Conservation (phyloP, 768 basidiomycete species). For the Amanita molliuscula region DNA sequence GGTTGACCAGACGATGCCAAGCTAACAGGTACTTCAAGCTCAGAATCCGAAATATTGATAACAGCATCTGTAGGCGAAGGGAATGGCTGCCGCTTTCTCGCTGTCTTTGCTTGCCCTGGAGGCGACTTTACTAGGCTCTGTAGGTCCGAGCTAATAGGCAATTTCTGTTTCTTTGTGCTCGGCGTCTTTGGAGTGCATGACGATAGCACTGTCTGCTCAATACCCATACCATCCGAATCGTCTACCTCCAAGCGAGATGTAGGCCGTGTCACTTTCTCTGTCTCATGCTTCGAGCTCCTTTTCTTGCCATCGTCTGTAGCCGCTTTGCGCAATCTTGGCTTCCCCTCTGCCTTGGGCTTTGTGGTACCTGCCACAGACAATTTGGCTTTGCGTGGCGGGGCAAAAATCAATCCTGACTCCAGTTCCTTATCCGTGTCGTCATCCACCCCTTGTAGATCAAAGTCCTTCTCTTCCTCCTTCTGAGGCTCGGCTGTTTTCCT, state of each 20-base stretch:
- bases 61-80: conserved; percentile 1
- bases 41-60: conserved; percentile 19
- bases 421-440: conserved; percentile 65
- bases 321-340: conserved; percentile 30
- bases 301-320: conserved; percentile 22
- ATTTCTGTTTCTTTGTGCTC: background rate
- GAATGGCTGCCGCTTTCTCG: background rate
- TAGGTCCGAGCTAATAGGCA: no score
- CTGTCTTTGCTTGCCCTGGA: background rate
- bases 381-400: conserved; percentile 38
- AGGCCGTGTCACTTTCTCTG: conserved; percentile 11
- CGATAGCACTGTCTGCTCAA: conserved; percentile 22
- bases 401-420: conserved; percentile 38
- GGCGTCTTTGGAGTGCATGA: background rate
- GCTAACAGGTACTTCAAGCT: background rate
- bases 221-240: conserved; percentile 46
- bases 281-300: background rate
- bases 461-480: conserved; percentile 19
- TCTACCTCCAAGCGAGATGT: conserved; percentile 32
- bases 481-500: conserved; percentile 31
- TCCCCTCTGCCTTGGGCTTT: conserved; percentile 21
- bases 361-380: conserved; percentile 25
- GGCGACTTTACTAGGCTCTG: background rate
- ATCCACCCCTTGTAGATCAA: conserved; percentile 47
- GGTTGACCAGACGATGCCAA: background rate